Conservation (phyloP, 805 yeast species). For the Candida ulmi region DNA sequence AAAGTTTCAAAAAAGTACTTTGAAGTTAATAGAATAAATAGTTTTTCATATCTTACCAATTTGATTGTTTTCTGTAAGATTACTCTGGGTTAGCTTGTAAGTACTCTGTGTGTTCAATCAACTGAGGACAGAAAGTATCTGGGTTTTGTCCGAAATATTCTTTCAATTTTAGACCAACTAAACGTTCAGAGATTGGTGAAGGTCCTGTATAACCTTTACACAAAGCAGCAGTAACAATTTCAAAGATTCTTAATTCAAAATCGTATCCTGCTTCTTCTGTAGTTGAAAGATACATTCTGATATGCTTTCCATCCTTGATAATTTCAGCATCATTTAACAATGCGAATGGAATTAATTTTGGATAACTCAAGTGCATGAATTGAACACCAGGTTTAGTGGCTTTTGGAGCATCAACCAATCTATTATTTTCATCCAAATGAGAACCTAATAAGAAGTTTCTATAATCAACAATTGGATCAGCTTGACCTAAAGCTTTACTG, state of each 20-base stretch:
- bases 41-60: too few species aligned
- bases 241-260: slow-evolving; percentile 35
- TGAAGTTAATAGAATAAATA: background rate
- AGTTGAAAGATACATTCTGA: slow-evolving; percentile 26
- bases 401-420: slow-evolving; percentile 10
- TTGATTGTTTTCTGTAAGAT: background rate
- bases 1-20: slow-evolving; percentile 9
- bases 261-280: slow-evolving; percentile 27
- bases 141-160: slow-evolving; percentile 24
- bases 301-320: slow-evolving; percentile 21
- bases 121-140: slow-evolving; percentile 24
- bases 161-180: slow-evolving; percentile 24
- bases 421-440: slow-evolving; percentile 12
- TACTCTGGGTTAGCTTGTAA: slow-evolving; percentile 25
- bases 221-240: slow-evolving; percentile 30
- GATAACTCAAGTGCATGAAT: slow-evolving; percentile 59
- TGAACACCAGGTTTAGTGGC: slow-evolving; percentile 20
- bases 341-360: slow-evolving; percentile 37
- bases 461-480: slow-evolving; percentile 30
- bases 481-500: slow-evolving; percentile 39
- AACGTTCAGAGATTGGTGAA: slow-evolving; percentile 15
- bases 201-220: slow-evolving; percentile 26
- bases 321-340: slow-evolving; percentile 23
- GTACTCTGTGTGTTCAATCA: slow-evolving; percentile 30
- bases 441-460: slow-evolving; percentile 17